Percentiles rank a stretch among this genome's conserved stretches.
Conservation (phyloP, 2,329 filamentous ascomycete genomes). For the Penicillium hordei region DNA sequence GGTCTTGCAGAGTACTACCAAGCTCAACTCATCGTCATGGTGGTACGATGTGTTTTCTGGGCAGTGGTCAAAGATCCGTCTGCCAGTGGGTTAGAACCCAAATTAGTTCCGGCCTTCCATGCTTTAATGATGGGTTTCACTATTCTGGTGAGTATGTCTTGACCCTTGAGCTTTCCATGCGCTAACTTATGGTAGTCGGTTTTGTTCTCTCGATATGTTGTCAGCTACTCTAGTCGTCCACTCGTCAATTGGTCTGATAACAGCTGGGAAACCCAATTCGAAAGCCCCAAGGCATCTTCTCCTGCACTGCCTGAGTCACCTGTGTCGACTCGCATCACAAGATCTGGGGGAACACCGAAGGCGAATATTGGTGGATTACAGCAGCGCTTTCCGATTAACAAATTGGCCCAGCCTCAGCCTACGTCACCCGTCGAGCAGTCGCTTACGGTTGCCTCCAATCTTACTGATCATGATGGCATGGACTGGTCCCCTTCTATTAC, state of each 20-base stretch:
- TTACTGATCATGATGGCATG: constrained; percentile 47
- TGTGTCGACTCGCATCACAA: constrained; percentile 9
- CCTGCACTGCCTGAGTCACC: constrained; percentile 18
- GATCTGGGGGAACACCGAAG: constrained; percentile 14
- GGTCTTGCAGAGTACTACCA: constrained; percentile 49
- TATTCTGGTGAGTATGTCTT: constrained; percentile 34
- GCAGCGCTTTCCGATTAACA: constrained; percentile 43
- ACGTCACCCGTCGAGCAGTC: constrained; percentile 22
- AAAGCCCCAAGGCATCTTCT: constrained; percentile 21
- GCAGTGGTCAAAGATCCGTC: constrained; percentile 43
- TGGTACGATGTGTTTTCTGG: constrained; percentile 47
- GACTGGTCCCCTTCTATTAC: constrained; percentile 52
- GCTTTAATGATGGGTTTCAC: constrained; percentile 42
- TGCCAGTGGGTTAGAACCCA: constrained; percentile 33
- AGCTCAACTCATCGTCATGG: constrained; percentile 47
- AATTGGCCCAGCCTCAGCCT: constrained; percentile 36
- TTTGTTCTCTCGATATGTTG: constrained; percentile 37
- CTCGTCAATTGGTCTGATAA: constrained; percentile 45
- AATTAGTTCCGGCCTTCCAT: constrained; percentile 39
- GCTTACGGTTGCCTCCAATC: constrained; percentile 36
- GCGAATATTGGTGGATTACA: constrained; percentile 16
- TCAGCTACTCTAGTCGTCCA: constrained; percentile 43
- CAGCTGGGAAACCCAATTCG: constrained; percentile 31
- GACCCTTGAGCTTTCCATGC: not conserved
- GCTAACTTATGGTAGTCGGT: constrained; percentile 37